These are phyloP conservation scores for Eucalyptus curtisii DNA, from an alignment of 345 rosid genomes.

Conservation along the genomic window DNA sequence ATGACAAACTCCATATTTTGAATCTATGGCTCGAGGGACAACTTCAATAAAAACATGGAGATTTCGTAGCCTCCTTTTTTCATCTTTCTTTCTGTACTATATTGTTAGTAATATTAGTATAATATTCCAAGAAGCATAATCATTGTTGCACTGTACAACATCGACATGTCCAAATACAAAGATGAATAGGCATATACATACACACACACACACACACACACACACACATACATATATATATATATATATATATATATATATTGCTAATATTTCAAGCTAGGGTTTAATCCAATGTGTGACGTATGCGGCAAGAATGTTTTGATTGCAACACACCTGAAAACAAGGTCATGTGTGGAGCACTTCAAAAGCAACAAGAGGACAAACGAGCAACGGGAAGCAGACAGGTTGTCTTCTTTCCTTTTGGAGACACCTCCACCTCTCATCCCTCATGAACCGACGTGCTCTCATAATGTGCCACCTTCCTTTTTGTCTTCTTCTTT, in stretches of 20 bases:
- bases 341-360: background rate
- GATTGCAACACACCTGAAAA: background rate
- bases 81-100: background rate
- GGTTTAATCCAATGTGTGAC: background rate
- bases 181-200: background rate
- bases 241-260: rapidly evolving
- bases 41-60: background rate
- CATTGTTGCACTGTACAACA: background rate
- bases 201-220: no score
- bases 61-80: background rate
- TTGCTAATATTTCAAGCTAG: background rate
- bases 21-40: background rate
- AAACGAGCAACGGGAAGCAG: no score
- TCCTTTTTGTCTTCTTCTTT: no score
- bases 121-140: background rate
- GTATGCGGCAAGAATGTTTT: background rate
- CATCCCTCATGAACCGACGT: no score
- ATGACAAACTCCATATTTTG: background rate
- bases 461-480: no score
- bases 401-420: no score
- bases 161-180: background rate
- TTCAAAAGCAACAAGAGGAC: background rate
- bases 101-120: background rate
- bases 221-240: no score
- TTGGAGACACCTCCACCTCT: no score